Percentiles rank a stretch among this genome's conserved stretches.
Conservation (phyloP, 805 yeast genomes). For the Cyberlindnera veronae region DNA sequence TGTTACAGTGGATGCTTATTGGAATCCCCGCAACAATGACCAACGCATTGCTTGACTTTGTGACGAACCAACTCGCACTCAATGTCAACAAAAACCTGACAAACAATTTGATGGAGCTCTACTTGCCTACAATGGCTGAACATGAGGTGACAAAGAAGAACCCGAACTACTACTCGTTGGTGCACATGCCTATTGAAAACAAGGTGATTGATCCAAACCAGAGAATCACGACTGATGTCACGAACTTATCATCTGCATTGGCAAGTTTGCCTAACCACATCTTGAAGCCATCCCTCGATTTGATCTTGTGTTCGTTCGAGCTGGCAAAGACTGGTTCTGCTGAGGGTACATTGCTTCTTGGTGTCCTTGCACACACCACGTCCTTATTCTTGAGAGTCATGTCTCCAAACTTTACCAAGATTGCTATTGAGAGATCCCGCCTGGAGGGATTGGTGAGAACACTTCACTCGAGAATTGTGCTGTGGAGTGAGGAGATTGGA, state of each 20-base stretch:
- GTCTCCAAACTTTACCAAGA: conserved; percentile 86
- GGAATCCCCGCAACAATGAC: conserved; percentile 85
- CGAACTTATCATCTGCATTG: conserved; percentile 66
- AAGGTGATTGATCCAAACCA: conserved; percentile 75
- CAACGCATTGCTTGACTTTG: conserved; percentile 64
- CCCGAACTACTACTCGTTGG: conserved; percentile 70
- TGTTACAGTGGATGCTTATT: conserved; percentile 74
- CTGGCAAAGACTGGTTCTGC: conserved; percentile 48
- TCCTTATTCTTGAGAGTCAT: conserved; percentile 68
- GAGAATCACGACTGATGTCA: conserved; percentile 75
- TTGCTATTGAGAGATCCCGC: conserved; percentile 70
- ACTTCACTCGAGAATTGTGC: conserved; percentile 75
- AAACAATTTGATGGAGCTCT: conserved; percentile 57
- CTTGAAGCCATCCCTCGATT: conserved; percentile 78
- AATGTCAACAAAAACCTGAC: conserved; percentile 64
- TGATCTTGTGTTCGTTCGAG: conserved; percentile 76
- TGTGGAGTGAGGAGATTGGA: conserved; percentile 84
- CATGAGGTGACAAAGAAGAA: conserved; percentile 37
- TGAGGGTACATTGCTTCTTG: conserved; percentile 75
- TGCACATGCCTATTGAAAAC: conserved; percentile 48
- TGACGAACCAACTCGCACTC: conserved; percentile 54
- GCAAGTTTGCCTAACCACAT: conserved; percentile 79
- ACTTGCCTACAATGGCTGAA: conserved; percentile 54
- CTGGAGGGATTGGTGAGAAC: conserved; percentile 83
- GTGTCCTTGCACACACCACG: conserved; percentile 76